Conservation (phyloP, 2,329 filamentous ascomycete species). For the Hysterium pulicare region DNA sequence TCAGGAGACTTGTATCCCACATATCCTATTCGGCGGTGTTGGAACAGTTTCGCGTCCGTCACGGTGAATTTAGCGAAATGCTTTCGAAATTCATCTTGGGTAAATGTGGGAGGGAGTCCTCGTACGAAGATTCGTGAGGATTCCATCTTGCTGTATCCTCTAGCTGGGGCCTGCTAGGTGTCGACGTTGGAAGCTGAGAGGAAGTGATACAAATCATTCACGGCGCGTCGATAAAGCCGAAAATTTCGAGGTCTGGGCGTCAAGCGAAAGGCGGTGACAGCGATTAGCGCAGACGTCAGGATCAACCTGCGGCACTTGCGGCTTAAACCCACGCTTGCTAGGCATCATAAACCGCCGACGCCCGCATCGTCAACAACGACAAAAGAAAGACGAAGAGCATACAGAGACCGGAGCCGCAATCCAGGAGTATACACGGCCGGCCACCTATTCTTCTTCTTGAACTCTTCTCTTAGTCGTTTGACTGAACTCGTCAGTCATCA, state of each 20-base stretch:
- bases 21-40: constrained; percentile 88
- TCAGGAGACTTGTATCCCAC: constrained; percentile 84
- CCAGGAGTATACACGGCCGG: too few species aligned
- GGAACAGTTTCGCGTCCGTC: constrained; percentile 89
- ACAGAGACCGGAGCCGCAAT: background rate
- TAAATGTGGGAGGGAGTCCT: constrained; percentile 78
- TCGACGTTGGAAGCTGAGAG: background rate
- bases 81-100: constrained; percentile 79
- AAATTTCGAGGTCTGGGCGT: too few species aligned
- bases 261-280: too few species aligned
- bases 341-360: background rate
- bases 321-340: too few species aligned
- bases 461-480: background rate
- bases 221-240: background rate
- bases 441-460: too few species aligned
- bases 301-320: too few species aligned
- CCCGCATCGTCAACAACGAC: background rate
- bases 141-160: constrained; percentile 54
- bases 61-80: constrained; percentile 81
- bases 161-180: background rate
- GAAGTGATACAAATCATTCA: background rate
- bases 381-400: background rate
- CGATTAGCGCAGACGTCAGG: too few species aligned
- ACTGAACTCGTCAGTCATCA: constrained; percentile 16
- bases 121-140: constrained; percentile 72